Evolutionary conservation across 257 asterid species (phyloP).

Genomic region (Solanum rostratum): DNA sequence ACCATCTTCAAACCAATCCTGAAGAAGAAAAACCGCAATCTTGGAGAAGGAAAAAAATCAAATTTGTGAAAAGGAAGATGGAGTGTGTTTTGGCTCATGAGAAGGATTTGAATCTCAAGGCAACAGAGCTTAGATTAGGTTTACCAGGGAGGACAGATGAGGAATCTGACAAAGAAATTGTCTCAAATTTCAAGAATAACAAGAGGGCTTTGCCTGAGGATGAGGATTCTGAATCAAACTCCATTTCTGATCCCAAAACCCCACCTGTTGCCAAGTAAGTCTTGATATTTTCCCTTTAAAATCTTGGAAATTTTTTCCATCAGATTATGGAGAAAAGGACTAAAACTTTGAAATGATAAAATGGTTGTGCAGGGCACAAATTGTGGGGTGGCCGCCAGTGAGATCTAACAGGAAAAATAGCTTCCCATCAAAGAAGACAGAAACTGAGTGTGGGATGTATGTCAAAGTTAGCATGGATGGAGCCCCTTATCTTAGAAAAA

Average conservation of each 20-base stretch:
- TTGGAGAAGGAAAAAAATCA: neutral
- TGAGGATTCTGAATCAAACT: slow-evolving; percentile 9
- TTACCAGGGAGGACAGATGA: slow-evolving; percentile 46
- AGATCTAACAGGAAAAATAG: slow-evolving; percentile 45
- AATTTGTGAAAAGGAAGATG: slow-evolving; percentile 4
- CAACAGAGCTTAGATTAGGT: slow-evolving; percentile 51
- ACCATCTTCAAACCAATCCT: neutral
- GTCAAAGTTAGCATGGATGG: slow-evolving; percentile 93
- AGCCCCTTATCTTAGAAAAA: slow-evolving; percentile 76
- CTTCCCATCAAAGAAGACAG: slow-evolving; percentile 17
- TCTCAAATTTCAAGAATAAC: slow-evolving; percentile 15
- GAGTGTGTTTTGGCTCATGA: slow-evolving; percentile 16
- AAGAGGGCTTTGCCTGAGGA: slow-evolving; percentile 39
- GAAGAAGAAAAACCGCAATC: neutral
- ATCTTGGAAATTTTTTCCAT: neutral
- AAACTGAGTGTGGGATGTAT: slow-evolving; percentile 34
- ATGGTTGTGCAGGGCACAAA: slow-evolving; percentile 28
- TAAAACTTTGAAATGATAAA: neutral
- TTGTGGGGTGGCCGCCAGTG: slow-evolving; percentile 69
- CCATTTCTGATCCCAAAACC: slow-evolving; percentile 13
- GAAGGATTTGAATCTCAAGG: slow-evolving; percentile 30
- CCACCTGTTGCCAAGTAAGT: slow-evolving; percentile 50
- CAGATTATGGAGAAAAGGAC: neutral
- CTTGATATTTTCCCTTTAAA: neutral
- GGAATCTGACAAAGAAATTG: neutral